A percentile compares a stretch with the other conserved stretches of the same genome.
Evolutionary conservation across 352 stramenopile species (phyloP).

Genomic region (Globisporangium abappressorium): DNA sequence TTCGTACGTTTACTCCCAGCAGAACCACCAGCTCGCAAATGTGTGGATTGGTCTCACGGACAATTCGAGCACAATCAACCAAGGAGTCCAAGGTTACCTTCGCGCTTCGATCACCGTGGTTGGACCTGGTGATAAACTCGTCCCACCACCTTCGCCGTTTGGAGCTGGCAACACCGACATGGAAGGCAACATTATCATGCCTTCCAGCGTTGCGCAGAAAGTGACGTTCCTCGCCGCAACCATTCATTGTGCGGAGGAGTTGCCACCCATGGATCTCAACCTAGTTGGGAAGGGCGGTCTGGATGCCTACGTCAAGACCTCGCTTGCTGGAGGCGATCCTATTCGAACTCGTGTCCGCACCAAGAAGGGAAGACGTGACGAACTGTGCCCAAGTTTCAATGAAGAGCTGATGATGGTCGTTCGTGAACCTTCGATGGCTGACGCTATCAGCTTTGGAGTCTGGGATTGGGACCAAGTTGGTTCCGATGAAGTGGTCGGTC

Average conservation of each 20-base stretch:
- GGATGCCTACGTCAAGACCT: constrained; percentile 70
- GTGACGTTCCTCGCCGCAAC: constrained; percentile 71
- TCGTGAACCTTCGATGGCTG: constrained; percentile 72
- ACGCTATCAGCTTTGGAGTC: constrained; percentile 67
- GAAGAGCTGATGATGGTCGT: constrained; percentile 80
- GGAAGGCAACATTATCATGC: constrained; percentile 78
- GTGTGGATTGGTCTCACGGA: constrained; percentile 91
- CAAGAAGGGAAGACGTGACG: constrained; percentile 68
- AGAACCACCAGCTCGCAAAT: constrained; percentile 88
- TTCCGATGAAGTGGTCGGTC: constrained; percentile 67
- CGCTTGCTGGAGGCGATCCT: constrained; percentile 48
- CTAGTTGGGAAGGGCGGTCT: constrained; percentile 59
- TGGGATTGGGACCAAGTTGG: constrained; percentile 82
- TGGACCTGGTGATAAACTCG: constrained; percentile 81
- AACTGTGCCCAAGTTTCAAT: constrained; percentile 71
- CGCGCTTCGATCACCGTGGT: constrained; percentile 87
- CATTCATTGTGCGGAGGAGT: constrained; percentile 68
- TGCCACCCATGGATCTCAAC: constrained; percentile 72
- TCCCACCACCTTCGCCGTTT: constrained; percentile 66
- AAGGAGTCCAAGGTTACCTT: constrained; percentile 90
- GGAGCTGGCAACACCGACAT: constrained; percentile 33
- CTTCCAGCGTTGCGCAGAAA: constrained; percentile 61
- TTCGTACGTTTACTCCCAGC: constrained; percentile 84
- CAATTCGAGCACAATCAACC: constrained; percentile 70
- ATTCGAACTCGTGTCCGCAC: constrained; percentile 74